Evolutionary conservation across 345 rosid genomes (phyloP), one percentile per base, ranked within the genome.

Genomic region (Microcos paniculata): DNA sequence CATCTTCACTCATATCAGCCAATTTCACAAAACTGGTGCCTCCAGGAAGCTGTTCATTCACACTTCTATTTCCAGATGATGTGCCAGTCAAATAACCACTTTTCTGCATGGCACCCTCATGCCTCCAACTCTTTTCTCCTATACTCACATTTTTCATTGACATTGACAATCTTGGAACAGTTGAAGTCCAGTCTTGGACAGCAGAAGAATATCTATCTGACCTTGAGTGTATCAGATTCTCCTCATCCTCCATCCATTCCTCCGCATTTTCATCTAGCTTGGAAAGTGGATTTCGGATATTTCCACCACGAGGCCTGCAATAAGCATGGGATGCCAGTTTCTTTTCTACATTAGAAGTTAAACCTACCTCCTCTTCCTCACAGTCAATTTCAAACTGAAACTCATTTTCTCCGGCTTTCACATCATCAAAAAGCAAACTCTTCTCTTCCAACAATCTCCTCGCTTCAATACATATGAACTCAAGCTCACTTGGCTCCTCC

Each of bases 401-500:
- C 35, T 84, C 62, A 51, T 24, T 63, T 42, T 75, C 70, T 38
- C 19, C 40, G 31, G 63, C 26, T 52, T 43, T 51, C 53, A 51
- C 62, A 38, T 38, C 77, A 33, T 88, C 88, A 52, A 88, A 87
- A 10, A 80, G 58, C 9, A 63, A 68, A 64, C 88, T 95, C 83
- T 85, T 85, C 78, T 84, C 97, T 16, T 81, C 83, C 40, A 90
- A 82, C 82, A 87, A 67, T 77, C 91, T 88, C 85, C 78, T 93
- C 6, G 98, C 98, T 82, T 95, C 93, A 6, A 90, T 87, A 80
- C 99, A 95, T 59, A 93, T 78, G 46, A 87, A 85, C 91, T 95
- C 99, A 62, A 95, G 91, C 77, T 90, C 99, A 85, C 99, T 95
- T 6, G 99, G 99, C 75, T 91, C 97, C 85, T 95, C 99, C 51